Percentiles rank a stretch among this genome's conserved stretches.
These are phyloP conservation scores for Solioccasus polychromus DNA, from an alignment of 768 basidiomycete species.

Conservation along the genomic window DNA sequence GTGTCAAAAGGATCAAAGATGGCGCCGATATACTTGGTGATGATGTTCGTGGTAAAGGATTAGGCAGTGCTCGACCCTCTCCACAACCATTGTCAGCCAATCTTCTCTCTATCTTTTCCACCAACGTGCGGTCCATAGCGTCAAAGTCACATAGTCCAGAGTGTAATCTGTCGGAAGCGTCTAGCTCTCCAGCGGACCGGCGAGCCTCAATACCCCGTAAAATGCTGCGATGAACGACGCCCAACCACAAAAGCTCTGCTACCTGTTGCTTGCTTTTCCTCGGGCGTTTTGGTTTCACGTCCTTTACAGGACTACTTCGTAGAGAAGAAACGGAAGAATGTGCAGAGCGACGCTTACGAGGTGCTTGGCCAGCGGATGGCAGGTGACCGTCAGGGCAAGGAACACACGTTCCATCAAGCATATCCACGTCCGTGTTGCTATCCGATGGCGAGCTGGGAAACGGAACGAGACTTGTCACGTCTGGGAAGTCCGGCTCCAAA, in stretches of 20 bases:
- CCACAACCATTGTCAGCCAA: conserved; percentile 32
- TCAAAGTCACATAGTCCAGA: conserved; percentile 11
- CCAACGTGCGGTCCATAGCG: conserved; percentile 34
- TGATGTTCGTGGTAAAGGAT: conserved; percentile 21
- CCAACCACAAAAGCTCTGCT: conserved; percentile 37
- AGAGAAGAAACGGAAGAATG: conserved; percentile 29
- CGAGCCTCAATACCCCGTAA: conserved; percentile 20
- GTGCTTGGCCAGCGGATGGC: not conserved
- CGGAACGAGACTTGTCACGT: conserved; percentile 34
- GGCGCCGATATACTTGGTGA: conserved; percentile 23
- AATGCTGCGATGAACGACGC: conserved; percentile 36
- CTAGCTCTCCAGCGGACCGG: conserved; percentile 1
- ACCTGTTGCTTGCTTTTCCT: conserved; percentile 32
- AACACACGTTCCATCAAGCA: conserved; percentile 27
- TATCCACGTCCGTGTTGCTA: conserved; percentile 21
- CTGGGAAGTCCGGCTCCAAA: conserved; percentile 23
- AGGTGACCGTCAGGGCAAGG: not conserved
- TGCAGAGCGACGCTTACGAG: conserved; percentile 35
- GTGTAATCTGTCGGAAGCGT: conserved; percentile 1
- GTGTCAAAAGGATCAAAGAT: conserved; percentile 15
- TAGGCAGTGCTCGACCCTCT: conserved; percentile 19
- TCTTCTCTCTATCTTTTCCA: conserved; percentile 30
- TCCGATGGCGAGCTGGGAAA: conserved; percentile 33
- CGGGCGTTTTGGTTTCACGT: conserved; percentile 28
- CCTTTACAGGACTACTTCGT: conserved; percentile 11